Evolutionary conservation across 2,329 filamentous ascomycete genomes (phyloP).

Genomic region (Nemania serpens): DNA sequence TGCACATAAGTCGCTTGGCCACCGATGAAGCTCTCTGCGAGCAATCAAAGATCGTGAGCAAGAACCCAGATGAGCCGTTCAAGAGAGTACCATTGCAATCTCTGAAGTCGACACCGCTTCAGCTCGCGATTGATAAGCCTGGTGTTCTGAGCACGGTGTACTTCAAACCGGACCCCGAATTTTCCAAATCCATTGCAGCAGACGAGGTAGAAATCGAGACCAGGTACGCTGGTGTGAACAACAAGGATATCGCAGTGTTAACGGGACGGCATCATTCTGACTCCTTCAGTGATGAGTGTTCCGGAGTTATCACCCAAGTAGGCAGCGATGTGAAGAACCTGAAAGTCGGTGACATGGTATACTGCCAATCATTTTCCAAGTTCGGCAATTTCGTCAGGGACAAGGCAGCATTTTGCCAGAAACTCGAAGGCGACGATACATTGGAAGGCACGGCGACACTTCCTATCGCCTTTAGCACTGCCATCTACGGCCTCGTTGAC

Average conservation of each 20-base stretch:
- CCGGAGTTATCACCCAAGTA: not conserved
- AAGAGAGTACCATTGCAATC: not conserved
- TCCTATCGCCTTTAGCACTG: slow-evolving; percentile 9
- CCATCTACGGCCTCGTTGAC: slow-evolving; percentile 3
- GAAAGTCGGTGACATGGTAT: slow-evolving; percentile 4
- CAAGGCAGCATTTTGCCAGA: not conserved
- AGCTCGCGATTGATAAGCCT: slow-evolving; percentile 3
- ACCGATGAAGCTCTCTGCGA: not conserved
- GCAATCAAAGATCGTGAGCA: not conserved
- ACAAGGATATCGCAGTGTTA: slow-evolving; percentile 9
- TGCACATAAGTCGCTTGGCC: slow-evolving; percentile 7
- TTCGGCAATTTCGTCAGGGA: slow-evolving; percentile 14
- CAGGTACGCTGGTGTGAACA: slow-evolving; percentile 3
- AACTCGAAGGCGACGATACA: not conserved
- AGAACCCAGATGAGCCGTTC: not conserved
- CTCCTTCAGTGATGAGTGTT: slow-evolving; percentile 6
- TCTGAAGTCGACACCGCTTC: not conserved
- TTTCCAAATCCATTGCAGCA: not conserved
- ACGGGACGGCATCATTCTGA: slow-evolving; percentile 2
- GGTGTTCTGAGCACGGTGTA: slow-evolving; percentile 9
- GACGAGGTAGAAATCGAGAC: slow-evolving; percentile 17
- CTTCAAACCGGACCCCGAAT: slow-evolving; percentile 1
- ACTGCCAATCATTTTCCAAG: slow-evolving; percentile 5
- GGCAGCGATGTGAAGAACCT: not conserved
- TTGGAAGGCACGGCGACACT: not conserved